These are phyloP conservation scores for Ceratocystis harringtonii DNA, from an alignment of 2,329 filamentous ascomycete species.

Conservation along the genomic window DNA sequence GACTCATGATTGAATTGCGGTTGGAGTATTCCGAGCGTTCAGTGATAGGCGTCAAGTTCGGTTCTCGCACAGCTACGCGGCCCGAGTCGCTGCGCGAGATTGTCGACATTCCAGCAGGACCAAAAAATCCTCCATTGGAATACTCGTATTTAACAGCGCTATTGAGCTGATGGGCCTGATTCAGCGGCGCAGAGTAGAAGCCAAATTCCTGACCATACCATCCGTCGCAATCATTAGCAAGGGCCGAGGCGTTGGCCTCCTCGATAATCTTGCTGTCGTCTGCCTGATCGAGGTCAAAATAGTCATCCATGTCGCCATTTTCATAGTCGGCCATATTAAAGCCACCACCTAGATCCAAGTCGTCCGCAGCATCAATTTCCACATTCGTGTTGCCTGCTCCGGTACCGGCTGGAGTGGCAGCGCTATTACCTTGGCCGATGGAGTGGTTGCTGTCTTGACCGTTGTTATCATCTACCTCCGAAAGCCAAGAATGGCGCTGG, in stretches of 20 bases:
- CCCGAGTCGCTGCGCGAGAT: slow-evolving; percentile 58
- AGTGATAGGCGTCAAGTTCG: slow-evolving; percentile 89
- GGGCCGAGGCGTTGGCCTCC: slow-evolving; percentile 81
- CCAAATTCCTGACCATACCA: slow-evolving; percentile 96
- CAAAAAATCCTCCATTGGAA: slow-evolving; percentile 79
- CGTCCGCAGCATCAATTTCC: slow-evolving; percentile 20
- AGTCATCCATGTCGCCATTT: slow-evolving; percentile 35
- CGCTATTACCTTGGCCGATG: too few relatives aligned
- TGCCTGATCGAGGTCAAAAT: slow-evolving; percentile 54
- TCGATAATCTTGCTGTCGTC: slow-evolving; percentile 88
- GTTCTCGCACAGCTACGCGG: slow-evolving; percentile 60
- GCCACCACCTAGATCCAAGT: slow-evolving; percentile 31
- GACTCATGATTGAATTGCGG: slow-evolving; percentile 73
- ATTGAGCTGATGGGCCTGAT: slow-evolving; percentile 30
- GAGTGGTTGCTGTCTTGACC: slow-evolving; percentile 10
- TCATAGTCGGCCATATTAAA: slow-evolving; percentile 31
- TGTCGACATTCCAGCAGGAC: slow-evolving; percentile 43
- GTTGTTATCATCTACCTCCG: slow-evolving; percentile 12
- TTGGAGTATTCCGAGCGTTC: slow-evolving; percentile 94
- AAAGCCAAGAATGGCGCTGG: slow-evolving; percentile 40
- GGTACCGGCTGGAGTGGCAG: slow-evolving; percentile 5
- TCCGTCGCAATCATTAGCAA: slow-evolving; percentile 82
- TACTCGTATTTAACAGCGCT: slow-evolving; percentile 39
- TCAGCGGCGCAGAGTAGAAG: slow-evolving; percentile 60
- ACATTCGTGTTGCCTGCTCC: background rate